Conservation (phyloP, 345 rosid species). For the Euphorbia tirucalli region DNA sequence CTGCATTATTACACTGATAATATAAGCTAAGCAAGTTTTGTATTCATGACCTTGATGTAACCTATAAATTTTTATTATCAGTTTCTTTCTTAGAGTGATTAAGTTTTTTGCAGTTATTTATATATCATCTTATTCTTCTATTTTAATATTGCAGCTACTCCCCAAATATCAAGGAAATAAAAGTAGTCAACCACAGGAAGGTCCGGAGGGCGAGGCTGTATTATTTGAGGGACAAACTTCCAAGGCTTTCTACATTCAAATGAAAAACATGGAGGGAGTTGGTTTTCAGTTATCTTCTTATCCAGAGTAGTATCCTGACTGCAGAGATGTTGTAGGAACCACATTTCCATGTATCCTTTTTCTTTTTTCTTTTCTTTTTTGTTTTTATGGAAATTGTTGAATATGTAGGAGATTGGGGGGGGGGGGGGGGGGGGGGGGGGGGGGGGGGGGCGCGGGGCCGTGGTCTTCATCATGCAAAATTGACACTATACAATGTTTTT, state of each 20-base stretch:
- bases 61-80: neutral
- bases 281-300: neutral
- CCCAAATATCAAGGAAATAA: slow-evolving; percentile 72
- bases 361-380: neutral
- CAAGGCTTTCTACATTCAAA: slow-evolving; percentile 85
- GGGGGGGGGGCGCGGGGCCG: too few species aligned
- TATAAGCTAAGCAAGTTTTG: neutral
- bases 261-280: slow-evolving; percentile 27
- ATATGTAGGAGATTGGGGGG: neutral
- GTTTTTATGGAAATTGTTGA: slow-evolving; percentile 10
- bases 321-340: slow-evolving; percentile 18
- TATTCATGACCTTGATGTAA: neutral
- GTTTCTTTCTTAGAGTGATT: neutral
- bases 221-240: slow-evolving; percentile 86
- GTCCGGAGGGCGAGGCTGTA: slow-evolving; percentile 87
- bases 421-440: too few species aligned
- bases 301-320: neutral
- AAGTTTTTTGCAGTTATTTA: neutral
- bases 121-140: neutral
- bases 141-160: slow-evolving; percentile 53
- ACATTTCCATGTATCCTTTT: slow-evolving; percentile 10
- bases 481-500: neutral
- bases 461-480: slow-evolving; percentile 12
- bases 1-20: neutral
- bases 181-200: slow-evolving; percentile 61